Evolutionary conservation across 2,329 filamentous ascomycete genomes (phyloP), one percentile per base, ranked within the genome.

Genomic region (Colletotrichum godetiae): DNA sequence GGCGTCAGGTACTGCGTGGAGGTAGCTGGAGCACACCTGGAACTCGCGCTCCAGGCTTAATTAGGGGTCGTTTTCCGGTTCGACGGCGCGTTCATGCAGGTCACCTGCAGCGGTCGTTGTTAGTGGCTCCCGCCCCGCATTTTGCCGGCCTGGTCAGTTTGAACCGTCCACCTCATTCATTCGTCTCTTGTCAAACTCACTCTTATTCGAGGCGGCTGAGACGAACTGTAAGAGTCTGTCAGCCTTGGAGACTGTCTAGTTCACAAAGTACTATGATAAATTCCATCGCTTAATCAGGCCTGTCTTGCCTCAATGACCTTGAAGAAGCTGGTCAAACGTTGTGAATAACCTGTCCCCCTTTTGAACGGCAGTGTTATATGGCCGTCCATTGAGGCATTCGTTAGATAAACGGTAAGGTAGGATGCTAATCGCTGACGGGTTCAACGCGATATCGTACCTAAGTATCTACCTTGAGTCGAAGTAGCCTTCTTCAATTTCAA

Each of bases 81-180:
- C 69, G 58, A 35, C 66, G 65, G 42, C 56, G 56, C 49, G 56
- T 66, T 73, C 61, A 73, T 73, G 71, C 71, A 71, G 67, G 71
- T 61, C 71, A 57, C 60, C 67, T 53, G 71, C 55, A 58, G 56
- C 29, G 35, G 46, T 61, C 57, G 46, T 15, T 71, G 29, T 57
- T 71, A 71, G 71, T 71, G 67, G 37, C 56, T 65, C 22, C 46
- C 29, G 61, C 71, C 71, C 71, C 67, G 35, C 59, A 69, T 35
- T 68, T 31, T 22, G 61, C 61, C 65, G 60, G 22, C 27, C 58
- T 29, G 12, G 33, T 15, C 22, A 37, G 13, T 10, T 15, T 19
- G 61, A 58, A 58, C 62, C 29, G 37, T 31, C 10, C 29, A 49
- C 37, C 53, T 64, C 49, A 49, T 19, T 49, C 42, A 22, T 42